Percentiles rank a stretch among this genome's conserved stretches.
These are phyloP conservation scores for Incumbomyces delicatus DNA, from an alignment of 2,329 filamentous ascomycete genomes.

Conservation along the genomic window DNA sequence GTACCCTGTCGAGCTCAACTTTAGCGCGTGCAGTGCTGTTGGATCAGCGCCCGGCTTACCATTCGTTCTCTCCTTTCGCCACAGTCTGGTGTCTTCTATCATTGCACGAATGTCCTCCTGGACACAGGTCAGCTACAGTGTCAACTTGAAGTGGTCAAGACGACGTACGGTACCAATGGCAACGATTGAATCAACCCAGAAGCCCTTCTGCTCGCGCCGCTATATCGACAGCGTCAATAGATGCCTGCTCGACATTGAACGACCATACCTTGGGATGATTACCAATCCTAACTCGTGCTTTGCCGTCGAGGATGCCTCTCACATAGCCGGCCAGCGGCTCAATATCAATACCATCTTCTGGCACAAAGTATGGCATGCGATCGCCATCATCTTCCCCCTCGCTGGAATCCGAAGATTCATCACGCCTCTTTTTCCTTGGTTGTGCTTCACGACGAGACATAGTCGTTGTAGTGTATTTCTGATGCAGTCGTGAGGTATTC, in stretches of 20 bases:
- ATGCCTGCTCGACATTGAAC: background rate
- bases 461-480: background rate
- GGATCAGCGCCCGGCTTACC: background rate
- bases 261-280: slow-evolving; percentile 3
- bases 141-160: too few species aligned
- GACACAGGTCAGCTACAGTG: background rate
- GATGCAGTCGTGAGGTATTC: too few species aligned
- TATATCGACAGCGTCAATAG: background rate
- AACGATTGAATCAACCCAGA: slow-evolving; percentile 5
- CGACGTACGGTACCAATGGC: slow-evolving; percentile 1
- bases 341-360: slow-evolving; percentile 7
- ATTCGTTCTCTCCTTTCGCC: background rate
- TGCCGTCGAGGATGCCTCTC: slow-evolving; percentile 2
- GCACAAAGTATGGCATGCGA: slow-evolving; percentile 7
- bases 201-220: slow-evolving; percentile 5
- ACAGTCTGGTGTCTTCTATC: slow-evolving; percentile 7
- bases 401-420: background rate
- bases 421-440: background rate
- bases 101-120: slow-evolving; percentile 6
- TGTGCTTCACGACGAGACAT: background rate
- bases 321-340: slow-evolving; percentile 5
- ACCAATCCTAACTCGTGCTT: slow-evolving; percentile 3
- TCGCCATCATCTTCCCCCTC: slow-evolving; percentile 3
- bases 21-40: background rate
- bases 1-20: background rate